phyloP scores from a whole-genome alignment of 257 asterid species.

The Solanum piurae region DNA sequence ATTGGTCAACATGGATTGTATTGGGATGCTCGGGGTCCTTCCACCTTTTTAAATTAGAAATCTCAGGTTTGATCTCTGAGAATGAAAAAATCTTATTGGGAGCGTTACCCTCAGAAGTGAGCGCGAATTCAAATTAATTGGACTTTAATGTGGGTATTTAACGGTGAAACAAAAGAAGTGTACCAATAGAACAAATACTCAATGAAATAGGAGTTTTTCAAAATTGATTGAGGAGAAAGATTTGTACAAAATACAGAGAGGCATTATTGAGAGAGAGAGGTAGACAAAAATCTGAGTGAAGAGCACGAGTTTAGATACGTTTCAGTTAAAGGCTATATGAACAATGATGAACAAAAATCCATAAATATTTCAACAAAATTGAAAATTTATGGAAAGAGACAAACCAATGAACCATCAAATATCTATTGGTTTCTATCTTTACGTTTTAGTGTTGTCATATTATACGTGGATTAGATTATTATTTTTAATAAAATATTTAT shows the following conservation, averaged over 20 bases:
- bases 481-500: background rate
- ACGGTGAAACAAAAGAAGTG: background rate
- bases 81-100: background rate
- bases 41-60: background rate
- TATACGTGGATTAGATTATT: background rate
- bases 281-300: background rate
- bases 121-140: fast-evolving
- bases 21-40: background rate
- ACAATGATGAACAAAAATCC: background rate
- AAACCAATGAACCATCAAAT: background rate
- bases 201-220: background rate
- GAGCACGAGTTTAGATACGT: background rate
- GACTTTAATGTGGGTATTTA: fast-evolving
- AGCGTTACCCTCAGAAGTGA: background rate
- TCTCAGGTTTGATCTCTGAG: background rate
- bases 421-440: background rate
- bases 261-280: background rate
- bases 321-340: background rate
- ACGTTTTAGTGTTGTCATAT: background rate
- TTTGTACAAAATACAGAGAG: background rate
- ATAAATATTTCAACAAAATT: background rate
- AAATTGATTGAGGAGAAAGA: background rate
- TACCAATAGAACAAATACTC: background rate
- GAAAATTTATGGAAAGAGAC: background rate
- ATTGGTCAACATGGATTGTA: background rate